A percentile compares a stretch with the other conserved stretches of the same genome.
These are phyloP conservation scores for Coccomyxa sp. DNA, from an alignment of 139 green algal genomes.

Conservation along the genomic window DNA sequence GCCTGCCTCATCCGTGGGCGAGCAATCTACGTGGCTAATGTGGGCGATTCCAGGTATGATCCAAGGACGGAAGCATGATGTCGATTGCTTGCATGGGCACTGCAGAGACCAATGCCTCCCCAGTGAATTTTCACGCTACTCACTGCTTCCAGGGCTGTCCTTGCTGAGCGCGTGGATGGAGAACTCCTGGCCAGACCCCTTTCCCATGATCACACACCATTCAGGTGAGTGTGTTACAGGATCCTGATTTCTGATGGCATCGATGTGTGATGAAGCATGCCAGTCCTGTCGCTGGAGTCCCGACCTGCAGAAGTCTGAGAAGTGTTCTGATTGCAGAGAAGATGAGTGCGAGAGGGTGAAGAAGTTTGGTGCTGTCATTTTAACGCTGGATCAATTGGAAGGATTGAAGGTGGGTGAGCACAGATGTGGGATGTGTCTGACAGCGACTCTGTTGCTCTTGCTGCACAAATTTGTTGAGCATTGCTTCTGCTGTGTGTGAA, in stretches of 20 bases:
- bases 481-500: conserved; percentile 2
- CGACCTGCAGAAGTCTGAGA: neutral
- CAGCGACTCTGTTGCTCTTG: neutral
- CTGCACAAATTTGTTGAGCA: neutral
- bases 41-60: conserved; percentile 87
- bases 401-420: conserved; percentile 53
- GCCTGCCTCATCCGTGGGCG: conserved; percentile 56
- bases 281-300: neutral
- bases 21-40: conserved; percentile 80
- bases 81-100: conserved; percentile 11
- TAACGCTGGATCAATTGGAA: conserved; percentile 92
- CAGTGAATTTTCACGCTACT: neutral
- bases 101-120: conserved; percentile 8
- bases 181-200: conserved; percentile 47
- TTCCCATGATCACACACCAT: conserved; percentile 84
- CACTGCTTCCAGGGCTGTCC: neutral
- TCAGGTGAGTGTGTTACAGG: conserved; percentile 33
- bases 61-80: conserved; percentile 18
- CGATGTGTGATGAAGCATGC: neutral
- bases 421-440: neutral
- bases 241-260: neutral
- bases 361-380: conserved; percentile 71
- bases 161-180: conserved; percentile 44
- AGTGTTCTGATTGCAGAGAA: conserved; percentile 34
- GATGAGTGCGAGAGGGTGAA: conserved; percentile 90